Conservation (phyloP, 2,329 filamentous ascomycete genomes). For the Fusarium sp. region DNA sequence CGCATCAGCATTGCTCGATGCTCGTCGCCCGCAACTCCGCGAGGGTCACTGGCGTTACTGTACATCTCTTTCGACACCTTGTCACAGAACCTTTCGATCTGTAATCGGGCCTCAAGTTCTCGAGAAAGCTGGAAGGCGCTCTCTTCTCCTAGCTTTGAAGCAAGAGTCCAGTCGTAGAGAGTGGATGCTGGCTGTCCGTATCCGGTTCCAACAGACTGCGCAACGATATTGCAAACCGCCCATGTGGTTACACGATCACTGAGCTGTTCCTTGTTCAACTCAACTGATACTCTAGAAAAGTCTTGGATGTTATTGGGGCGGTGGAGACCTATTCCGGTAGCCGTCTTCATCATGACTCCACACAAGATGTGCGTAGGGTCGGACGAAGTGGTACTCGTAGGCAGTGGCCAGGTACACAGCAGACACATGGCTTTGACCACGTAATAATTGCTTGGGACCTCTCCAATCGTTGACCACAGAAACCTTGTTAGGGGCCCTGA, state of each 20-base stretch:
- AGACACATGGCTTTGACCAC: conserved; percentile 85
- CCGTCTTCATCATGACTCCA: conserved; percentile 88
- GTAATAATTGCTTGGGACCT: conserved; percentile 81
- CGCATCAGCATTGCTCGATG: conserved; percentile 74
- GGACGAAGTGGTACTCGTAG: conserved; percentile 81
- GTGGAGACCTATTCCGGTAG: conserved; percentile 84
- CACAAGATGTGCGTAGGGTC: conserved; percentile 85
- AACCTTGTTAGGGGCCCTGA: conserved; percentile 75
- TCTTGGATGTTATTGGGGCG: conserved; percentile 85
- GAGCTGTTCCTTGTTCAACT: conserved; percentile 82
- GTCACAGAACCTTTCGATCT: conserved; percentile 80
- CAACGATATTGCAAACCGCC: conserved; percentile 87
- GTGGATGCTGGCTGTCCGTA: conserved; percentile 85
- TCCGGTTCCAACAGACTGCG: conserved; percentile 83
- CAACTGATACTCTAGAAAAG: conserved; percentile 79
- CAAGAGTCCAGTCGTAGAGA: conserved; percentile 79
- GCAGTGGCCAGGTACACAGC: conserved; percentile 83
- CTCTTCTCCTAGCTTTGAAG: conserved; percentile 68
- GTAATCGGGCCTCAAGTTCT: conserved; percentile 74
- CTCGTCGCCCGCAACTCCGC: conserved; percentile 75
- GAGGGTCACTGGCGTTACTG: conserved; percentile 78
- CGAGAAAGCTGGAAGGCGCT: conserved; percentile 68
- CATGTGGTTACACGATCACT: conserved; percentile 83
- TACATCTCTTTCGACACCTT: conserved; percentile 84
- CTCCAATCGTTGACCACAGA: conserved; percentile 80